Percentiles rank a stretch among this genome's conserved stretches.
phyloP scores from a whole-genome alignment of 108 stramenopile genomes.

The Cyclostephanos invisitatus region DNA sequence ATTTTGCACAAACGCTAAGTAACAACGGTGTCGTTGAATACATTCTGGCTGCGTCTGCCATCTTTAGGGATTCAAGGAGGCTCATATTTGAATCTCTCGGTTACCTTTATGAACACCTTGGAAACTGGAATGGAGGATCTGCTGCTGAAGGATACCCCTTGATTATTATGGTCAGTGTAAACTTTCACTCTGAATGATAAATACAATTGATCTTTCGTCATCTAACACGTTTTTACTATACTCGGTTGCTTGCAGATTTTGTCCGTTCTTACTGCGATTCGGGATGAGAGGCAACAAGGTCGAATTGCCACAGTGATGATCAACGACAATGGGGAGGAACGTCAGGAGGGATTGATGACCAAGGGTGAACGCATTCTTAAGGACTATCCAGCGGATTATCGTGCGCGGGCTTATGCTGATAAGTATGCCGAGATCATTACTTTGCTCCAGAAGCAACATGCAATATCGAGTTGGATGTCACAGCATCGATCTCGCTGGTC shows the following conservation, averaged over 20 bases:
- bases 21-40: conserved; percentile 61
- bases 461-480: conserved; percentile 73
- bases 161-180: conserved; percentile 9
- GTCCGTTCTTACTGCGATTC: conserved; percentile 54
- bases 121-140: conserved; percentile 51
- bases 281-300: conserved; percentile 62
- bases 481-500: conserved; percentile 58
- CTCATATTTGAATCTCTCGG: conserved; percentile 56
- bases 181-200: neutral
- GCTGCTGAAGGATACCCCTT: conserved; percentile 8
- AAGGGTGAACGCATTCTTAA: conserved; percentile 25
- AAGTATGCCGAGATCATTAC: conserved; percentile 64
- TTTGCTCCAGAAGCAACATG: conserved; percentile 48
- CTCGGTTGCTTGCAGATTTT: conserved; percentile 16
- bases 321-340: conserved; percentile 38
- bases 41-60: conserved; percentile 59
- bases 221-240: neutral
- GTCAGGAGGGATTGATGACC: conserved; percentile 57
- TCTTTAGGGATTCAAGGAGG: conserved; percentile 30
- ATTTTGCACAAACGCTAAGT: conserved; percentile 27
- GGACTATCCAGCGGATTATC: conserved; percentile 46
- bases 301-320: conserved; percentile 66
- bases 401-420: conserved; percentile 43
- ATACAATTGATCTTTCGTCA: neutral
- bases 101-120: conserved; percentile 45